Percentiles rank a stretch among this genome's conserved stretches.
Evolutionary conservation across 148 eudicot species (phyloP).

Genomic region (Talinum fruticosum): DNA sequence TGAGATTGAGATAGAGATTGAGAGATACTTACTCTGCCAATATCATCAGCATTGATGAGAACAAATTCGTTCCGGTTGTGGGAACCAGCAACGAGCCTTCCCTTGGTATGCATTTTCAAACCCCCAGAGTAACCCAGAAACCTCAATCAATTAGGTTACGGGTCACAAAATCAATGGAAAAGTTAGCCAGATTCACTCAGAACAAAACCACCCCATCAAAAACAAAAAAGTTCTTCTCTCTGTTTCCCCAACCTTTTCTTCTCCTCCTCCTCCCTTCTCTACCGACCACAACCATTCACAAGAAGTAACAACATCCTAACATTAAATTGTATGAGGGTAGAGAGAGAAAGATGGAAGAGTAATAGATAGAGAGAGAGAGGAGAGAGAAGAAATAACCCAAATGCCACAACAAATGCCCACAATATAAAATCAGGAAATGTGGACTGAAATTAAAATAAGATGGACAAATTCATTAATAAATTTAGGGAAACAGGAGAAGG

Average conservation of each 20-base stretch:
- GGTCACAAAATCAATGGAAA: constrained; percentile 11
- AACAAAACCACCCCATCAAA: constrained; percentile 9
- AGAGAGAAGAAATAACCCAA: constrained; percentile 15
- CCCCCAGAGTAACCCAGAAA: constrained; percentile 14
- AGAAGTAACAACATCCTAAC: constrained; percentile 19
- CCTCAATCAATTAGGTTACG: constrained; percentile 8
- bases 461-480: not conserved
- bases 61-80: constrained; percentile 75
- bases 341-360: not conserved
- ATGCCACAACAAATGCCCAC: constrained; percentile 11
- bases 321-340: constrained; percentile 19
- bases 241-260: not conserved
- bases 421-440: constrained; percentile 27
- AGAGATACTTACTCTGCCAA: constrained; percentile 47
- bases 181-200: constrained; percentile 23
- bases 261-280: constrained; percentile 4
- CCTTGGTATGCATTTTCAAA: constrained; percentile 52
- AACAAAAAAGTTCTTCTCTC: not conserved
- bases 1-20: not conserved
- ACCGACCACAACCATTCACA: constrained; percentile 24
- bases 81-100: constrained; percentile 79
- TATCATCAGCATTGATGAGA: constrained; percentile 79
- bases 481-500: constrained; percentile 1
- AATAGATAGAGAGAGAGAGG: not conserved
- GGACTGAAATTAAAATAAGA: constrained; percentile 11